phyloP scores from a whole-genome alignment of 495 filamentous ascomycete genomes.

The Glarea lozoyensis region DNA sequence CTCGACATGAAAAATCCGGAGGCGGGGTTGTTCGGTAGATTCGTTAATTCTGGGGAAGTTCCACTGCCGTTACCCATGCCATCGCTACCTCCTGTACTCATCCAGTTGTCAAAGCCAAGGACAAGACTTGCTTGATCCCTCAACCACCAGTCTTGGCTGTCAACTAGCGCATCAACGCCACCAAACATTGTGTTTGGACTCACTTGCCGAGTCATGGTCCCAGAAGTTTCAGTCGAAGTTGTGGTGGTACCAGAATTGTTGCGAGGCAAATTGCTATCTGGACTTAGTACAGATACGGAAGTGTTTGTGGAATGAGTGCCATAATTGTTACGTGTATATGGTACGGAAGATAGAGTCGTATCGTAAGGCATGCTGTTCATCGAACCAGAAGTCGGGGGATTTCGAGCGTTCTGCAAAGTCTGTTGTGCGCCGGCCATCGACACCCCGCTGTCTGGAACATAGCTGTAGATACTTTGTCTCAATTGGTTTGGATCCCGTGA shows the following conservation, averaged over 20 bases:
- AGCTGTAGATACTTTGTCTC: constrained; percentile 14
- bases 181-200: constrained; percentile 27
- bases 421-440: neutral
- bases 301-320: constrained; percentile 1
- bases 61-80: neutral
- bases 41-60: neutral
- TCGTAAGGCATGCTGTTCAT: constrained; percentile 1
- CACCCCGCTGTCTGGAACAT: neutral
- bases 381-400: neutral
- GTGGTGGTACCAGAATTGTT: constrained; percentile 23
- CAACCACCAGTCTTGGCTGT: constrained; percentile 53
- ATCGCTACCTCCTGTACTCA: neutral
- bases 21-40: neutral
- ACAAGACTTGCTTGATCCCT: constrained; percentile 36
- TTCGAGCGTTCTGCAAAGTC: constrained; percentile 1
- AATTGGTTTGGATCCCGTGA: constrained; percentile 8
- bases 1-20: constrained; percentile 7
- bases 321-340: constrained; percentile 4
- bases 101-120: constrained; percentile 42
- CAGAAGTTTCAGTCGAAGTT: constrained; percentile 1
- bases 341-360: constrained; percentile 6
- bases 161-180: constrained; percentile 37
- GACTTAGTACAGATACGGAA: constrained; percentile 2
- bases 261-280: constrained; percentile 17
- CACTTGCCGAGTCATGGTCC: constrained; percentile 11